Base-by-base conservation (phyloP, 768 basidiomycete genomes). In the Lactifluus pinguis region DNA sequence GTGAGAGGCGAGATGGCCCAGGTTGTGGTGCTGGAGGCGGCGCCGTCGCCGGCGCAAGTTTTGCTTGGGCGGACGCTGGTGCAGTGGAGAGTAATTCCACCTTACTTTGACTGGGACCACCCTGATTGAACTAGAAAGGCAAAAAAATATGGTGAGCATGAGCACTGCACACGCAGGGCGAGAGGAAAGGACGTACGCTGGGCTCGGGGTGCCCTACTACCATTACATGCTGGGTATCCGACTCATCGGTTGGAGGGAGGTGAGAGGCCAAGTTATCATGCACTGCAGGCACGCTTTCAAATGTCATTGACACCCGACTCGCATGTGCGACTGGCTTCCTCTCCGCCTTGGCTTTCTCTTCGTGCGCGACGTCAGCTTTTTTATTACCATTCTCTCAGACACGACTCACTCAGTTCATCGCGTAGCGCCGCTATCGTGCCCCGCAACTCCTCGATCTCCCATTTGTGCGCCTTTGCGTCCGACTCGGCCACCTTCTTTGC, bases 381-480 rank as follows among this genome's bases (percentile, higher is more conserved):
- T 14, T 14, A 30, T 19, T 38, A 6, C 2, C 38, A 32, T n/a
- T 39, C 48, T 29, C 53, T n/a, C 19, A 11, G 36, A 48, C 48
- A 63, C 32, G 9, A 72, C 77, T 17, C 62, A 85, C 89, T 81
- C 13, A 90, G 73, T 68, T 91, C 84, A 13, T 72, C 67, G 57
- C 79, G 78, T 34, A 90, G 75, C 17, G 70, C 72, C 10, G 76
- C 67, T 47, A 90, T 79, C 30, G 79, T 74, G 7, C 65, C 71
- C 60, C 83, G 77, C 10, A 89, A 70, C 7, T 76, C 76, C 52
- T 77, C 73, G 19, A 82, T 66, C 65, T 86, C 85, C 17, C 69
- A 75, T 47, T 77, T 72, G 8, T 71, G 65, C 52, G 69, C 62
- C 34, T 60, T 64, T 44, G 60, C 41, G 11, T 66, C 62, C n/a